Evolutionary conservation across 768 basidiomycete genomes (phyloP).

Genomic region (Artomyces pyxidatus): DNA sequence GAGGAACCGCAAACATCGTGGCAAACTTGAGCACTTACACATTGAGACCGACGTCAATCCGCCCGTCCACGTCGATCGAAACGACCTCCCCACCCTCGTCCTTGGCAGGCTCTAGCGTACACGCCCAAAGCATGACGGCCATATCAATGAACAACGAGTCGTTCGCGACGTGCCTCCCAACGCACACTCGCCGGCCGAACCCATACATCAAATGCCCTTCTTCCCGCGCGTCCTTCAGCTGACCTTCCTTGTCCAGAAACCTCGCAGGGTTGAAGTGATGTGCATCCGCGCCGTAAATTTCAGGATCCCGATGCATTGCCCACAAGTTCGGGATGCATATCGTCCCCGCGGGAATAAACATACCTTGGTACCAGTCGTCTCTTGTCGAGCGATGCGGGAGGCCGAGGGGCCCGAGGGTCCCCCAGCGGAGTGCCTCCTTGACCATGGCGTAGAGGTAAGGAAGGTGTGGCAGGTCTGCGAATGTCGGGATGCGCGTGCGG

Average conservation of each 20-base stretch:
- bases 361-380: constrained; percentile 23
- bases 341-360: constrained; percentile 28
- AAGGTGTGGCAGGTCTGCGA: constrained; percentile 8
- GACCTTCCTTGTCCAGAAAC: constrained; percentile 2
- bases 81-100: constrained; percentile 8
- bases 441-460: constrained; percentile 15
- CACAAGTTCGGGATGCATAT: constrained; percentile 22
- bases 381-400: constrained; percentile 1
- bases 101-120: constrained; percentile 1
- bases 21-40: constrained; percentile 3
- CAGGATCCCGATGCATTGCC: constrained; percentile 1
- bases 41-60: constrained; percentile 4
- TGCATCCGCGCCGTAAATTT: constrained; percentile 9
- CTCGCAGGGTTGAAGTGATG: constrained; percentile 14
- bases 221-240: background rate
- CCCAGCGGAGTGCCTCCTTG: constrained; percentile 9
- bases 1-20: background rate
- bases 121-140: constrained; percentile 13
- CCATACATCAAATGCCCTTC: constrained; percentile 11
- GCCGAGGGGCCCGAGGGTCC: background rate
- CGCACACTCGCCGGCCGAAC: constrained; percentile 15
- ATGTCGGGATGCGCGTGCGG: constrained; percentile 7
- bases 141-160: constrained; percentile 15
- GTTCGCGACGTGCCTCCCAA: constrained; percentile 11
- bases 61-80: background rate